These are phyloP conservation scores for Chaetomium olivaceum DNA, from an alignment of 2,329 filamentous ascomycete genomes.

Conservation along the genomic window DNA sequence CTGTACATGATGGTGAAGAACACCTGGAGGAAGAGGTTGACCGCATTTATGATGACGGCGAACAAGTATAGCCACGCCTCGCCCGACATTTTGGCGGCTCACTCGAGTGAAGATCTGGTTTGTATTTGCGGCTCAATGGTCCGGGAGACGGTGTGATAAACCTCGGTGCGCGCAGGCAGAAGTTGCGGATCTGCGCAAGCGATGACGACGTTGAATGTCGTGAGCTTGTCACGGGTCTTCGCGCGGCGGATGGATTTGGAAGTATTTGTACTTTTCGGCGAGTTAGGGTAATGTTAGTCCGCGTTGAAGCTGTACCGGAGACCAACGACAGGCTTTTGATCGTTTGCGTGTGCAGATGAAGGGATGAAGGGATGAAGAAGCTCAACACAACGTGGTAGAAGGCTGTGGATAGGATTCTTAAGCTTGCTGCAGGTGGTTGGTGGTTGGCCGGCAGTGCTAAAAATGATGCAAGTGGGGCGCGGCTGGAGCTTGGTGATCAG, in stretches of 20 bases:
- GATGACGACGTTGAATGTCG: conserved; percentile 19
- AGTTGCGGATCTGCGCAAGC: not conserved
- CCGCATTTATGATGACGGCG: conserved; percentile 97
- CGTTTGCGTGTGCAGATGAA: conserved; percentile 18
- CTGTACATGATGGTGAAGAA: conserved; percentile 99
- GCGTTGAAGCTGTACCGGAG: not conserved
- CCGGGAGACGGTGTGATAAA: not conserved
- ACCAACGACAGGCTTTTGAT: not conserved
- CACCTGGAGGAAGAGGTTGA: conserved; percentile 99
- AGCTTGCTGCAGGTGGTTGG: conserved; percentile 24
- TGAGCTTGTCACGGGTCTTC: not conserved
- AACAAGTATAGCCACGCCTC: conserved; percentile 98
- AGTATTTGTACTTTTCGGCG: too few relatives aligned
- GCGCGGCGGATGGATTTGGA: not conserved
- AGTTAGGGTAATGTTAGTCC: not conserved
- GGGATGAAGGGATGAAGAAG: conserved; percentile 13
- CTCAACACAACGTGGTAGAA: conserved; percentile 28
- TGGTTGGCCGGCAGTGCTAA: conserved; percentile 21
- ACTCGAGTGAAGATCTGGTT: too few relatives aligned
- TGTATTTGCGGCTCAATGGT: not conserved
- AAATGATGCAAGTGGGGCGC: conserved; percentile 30
- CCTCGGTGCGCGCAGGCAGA: not conserved
- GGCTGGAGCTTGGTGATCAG: conserved; percentile 19
- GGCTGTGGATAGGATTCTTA: conserved; percentile 27
- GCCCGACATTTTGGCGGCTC: conserved; percentile 71